A percentile compares a stretch with the other conserved stretches of the same genome.
phyloP scores from a whole-genome alignment of 2,329 filamentous ascomycete genomes.

The Emericellopsis cladophorae region DNA sequence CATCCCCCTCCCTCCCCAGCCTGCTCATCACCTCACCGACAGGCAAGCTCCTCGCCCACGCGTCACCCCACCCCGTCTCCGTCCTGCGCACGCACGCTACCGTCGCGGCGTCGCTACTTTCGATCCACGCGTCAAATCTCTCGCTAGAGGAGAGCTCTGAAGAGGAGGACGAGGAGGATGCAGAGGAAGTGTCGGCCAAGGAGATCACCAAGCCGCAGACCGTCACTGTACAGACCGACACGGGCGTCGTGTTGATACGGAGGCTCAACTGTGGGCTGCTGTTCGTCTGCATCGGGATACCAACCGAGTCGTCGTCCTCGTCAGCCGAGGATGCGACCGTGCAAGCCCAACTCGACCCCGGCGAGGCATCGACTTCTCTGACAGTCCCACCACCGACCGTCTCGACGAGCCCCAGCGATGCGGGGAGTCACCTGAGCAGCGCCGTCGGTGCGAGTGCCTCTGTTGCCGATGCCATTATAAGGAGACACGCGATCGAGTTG shows the following conservation, averaged over 20 bases:
- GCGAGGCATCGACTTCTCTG: conserved; percentile 6
- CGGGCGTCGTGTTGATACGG: conserved; percentile 45
- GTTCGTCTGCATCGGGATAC: conserved; percentile 44
- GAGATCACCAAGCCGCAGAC: conserved; percentile 22
- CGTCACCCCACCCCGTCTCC: conserved; percentile 40
- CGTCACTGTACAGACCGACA: conserved; percentile 46
- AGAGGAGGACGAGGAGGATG: conserved; percentile 8
- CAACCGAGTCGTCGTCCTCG: conserved; percentile 11
- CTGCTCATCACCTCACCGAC: conserved; percentile 46
- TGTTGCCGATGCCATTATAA: conserved; percentile 24
- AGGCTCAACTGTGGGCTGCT: conserved; percentile 45
- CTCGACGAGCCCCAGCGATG: conserved; percentile 23
- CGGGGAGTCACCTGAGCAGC: conserved; percentile 32
- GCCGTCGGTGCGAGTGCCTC: conserved; percentile 30
- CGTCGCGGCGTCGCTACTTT: conserved; percentile 49
- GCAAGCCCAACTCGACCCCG: conserved; percentile 11
- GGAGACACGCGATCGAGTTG: conserved; percentile 45
- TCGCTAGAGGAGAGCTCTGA: conserved; percentile 7
- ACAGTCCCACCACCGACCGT: not conserved
- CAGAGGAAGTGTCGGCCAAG: conserved; percentile 1
- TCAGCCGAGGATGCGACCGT: not conserved
- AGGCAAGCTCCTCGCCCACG: conserved; percentile 52
- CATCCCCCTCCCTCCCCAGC: conserved; percentile 43
- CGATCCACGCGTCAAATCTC: conserved; percentile 33
- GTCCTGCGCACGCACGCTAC: conserved; percentile 50